These are phyloP conservation scores for Ammopiptanthus mongolicus DNA, from an alignment of 306 rosid genomes.

Conservation along the genomic window DNA sequence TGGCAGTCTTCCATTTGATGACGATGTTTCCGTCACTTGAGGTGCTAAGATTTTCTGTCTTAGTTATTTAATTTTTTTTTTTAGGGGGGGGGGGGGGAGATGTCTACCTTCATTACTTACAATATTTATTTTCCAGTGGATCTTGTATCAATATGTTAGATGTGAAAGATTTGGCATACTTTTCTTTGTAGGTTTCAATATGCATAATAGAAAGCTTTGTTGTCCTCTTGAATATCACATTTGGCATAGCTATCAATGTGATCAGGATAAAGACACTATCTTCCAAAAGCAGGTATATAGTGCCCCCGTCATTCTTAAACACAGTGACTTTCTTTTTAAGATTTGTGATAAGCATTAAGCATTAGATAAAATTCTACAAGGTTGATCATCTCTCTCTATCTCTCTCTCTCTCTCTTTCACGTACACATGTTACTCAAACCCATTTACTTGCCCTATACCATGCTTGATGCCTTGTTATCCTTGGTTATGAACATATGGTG, in stretches of 20 bases:
- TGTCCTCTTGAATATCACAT: slow-evolving; percentile 55
- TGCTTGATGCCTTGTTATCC: not conserved
- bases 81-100: not conserved
- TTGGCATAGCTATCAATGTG: slow-evolving; percentile 61
- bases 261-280: slow-evolving; percentile 47
- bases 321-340: slow-evolving; percentile 5
- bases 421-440: not conserved
- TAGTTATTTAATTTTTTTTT: too few relatives aligned
- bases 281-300: slow-evolving; percentile 53
- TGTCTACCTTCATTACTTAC: not conserved
- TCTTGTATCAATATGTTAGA: not conserved
- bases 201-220: slow-evolving; percentile 39
- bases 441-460: slow-evolving; percentile 4
- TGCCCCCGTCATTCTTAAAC: slow-evolving; percentile 6
- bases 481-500: slow-evolving; percentile 2
- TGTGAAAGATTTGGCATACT: not conserved
- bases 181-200: slow-evolving; percentile 43
- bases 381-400: slow-evolving; percentile 2
- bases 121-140: not conserved
- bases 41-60: slow-evolving; percentile 41
- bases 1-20: slow-evolving; percentile 44
- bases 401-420: not conserved
- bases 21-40: slow-evolving; percentile 40
- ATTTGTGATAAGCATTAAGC: not conserved
- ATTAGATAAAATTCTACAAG: not conserved